Conservation (phyloP, 148 eudicot genomes). For the Rhododendron williamsianum region DNA sequence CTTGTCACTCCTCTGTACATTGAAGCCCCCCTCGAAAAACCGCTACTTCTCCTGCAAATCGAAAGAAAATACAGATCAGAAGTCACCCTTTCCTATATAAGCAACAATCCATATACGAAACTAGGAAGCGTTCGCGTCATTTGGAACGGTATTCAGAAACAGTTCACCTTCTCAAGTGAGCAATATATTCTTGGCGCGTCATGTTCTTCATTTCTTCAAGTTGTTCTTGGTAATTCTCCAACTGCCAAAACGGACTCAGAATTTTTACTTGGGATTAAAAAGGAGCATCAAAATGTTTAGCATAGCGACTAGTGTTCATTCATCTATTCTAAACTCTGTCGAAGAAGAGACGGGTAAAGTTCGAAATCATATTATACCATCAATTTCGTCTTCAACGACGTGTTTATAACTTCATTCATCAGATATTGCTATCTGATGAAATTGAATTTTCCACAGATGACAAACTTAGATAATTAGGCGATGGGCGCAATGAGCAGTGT, state of each 20-base stretch:
- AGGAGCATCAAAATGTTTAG: not conserved
- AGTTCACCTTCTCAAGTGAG: slow-evolving; percentile 76
- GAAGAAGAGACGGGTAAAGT: too few species aligned
- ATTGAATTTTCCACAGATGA: too few species aligned
- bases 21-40: slow-evolving; percentile 94
- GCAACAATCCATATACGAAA: not conserved
- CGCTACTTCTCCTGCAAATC: slow-evolving; percentile 80
- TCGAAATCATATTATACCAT: too few species aligned
- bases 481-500: too few species aligned
- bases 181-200: slow-evolving; percentile 89
- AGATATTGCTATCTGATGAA: too few species aligned
- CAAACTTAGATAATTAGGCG: too few species aligned
- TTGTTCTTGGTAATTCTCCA: slow-evolving; percentile 66
- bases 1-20: slow-evolving; percentile 97
- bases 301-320: not conserved
- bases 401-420: too few species aligned
- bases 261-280: not conserved
- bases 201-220: slow-evolving; percentile 81
- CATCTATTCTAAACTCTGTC: not conserved
- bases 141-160: not conserved
- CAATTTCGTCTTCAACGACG: too few species aligned
- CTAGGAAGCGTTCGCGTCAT: not conserved
- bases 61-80: not conserved
- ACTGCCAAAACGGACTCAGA: slow-evolving; percentile 25
- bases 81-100: not conserved